These are phyloP conservation scores for Fusarium transvaalense DNA, from an alignment of 2,329 filamentous ascomycete genomes.

Conservation along the genomic window DNA sequence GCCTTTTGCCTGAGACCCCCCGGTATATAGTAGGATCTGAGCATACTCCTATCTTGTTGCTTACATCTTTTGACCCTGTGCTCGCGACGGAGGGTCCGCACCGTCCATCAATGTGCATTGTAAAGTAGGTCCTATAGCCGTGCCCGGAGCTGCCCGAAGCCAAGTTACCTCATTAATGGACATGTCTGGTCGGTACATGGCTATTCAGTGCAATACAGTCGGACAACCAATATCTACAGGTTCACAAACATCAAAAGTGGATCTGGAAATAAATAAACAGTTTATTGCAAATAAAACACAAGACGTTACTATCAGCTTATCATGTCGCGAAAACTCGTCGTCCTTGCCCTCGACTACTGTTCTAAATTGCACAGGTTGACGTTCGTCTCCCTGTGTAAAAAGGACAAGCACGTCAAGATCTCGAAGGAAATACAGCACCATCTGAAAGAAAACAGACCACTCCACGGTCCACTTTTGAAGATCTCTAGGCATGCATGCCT, in stretches of 20 bases:
- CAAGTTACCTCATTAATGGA: no score
- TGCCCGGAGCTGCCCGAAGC: no score
- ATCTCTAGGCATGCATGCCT: conserved; percentile 27
- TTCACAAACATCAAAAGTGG: background rate
- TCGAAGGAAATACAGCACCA: conserved; percentile 11
- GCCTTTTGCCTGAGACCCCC: background rate
- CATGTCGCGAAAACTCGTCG: conserved; percentile 20
- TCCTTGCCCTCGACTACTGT: conserved; percentile 28
- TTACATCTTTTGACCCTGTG: background rate
- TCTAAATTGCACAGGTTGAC: conserved; percentile 19
- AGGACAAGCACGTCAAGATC: background rate
- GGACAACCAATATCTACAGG: background rate
- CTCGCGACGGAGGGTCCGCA: background rate
- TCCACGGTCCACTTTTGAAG: conserved; percentile 6
- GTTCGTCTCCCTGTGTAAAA: conserved; percentile 4
- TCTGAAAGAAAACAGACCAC: conserved; percentile 13
- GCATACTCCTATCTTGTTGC: background rate
- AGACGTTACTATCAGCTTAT: conserved; percentile 36
- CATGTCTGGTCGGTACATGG: no score
- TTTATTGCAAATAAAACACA: conserved; percentile 8
- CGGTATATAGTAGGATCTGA: background rate
- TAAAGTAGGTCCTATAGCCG: background rate
- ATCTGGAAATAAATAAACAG: background rate
- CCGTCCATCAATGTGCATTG: background rate
- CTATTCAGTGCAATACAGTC: no score